Evolutionary conservation across 805 yeast genomes (phyloP), one percentile per base, ranked within the genome.

Genomic region (Komagataella phaffii): DNA sequence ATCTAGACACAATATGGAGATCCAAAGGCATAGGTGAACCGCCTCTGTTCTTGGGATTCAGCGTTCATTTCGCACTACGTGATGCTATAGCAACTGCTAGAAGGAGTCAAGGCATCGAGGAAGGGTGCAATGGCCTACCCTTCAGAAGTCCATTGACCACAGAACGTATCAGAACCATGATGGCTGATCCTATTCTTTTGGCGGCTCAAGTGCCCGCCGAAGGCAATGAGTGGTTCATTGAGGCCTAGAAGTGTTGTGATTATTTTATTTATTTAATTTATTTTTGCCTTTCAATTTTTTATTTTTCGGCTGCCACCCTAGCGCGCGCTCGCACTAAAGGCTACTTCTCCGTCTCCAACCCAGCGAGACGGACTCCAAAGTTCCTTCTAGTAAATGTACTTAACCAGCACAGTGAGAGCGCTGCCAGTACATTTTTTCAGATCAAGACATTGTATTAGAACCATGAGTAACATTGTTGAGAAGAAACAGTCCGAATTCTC

Each of bases 1-100:
- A 73, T 58, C 60, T 73, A 57, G 70, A 70, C 55, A 71, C 76
- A 3, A 69, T 73, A 49, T 67, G 69, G 54, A 59, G 70, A 24
- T 69, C 74, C 43, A 73, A 73, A 56, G 78, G 78, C 36, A 69
- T 73, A 50, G 78, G 78, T 23, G 78, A 73, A 59, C 78, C 78
- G 6, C 78, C 78, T n/a, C 58, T 73, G 51, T 72, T 73, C 54
- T 57, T 73, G 36, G 77, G 77, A 1, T 60, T 64, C n/a, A 54
- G 62, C 30, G 74, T 69, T 4, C 65, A 69, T 55, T 73, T 70
- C 60, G 77, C 77, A 3, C 56, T 73, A 24, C 62, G 77, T 30
- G 67, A 73, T 55, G 77, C 77, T 0, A 57, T 73, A 44, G 62
- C 59, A 18, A 55, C 58, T 45, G 72, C 75, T 2, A 61, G 75